These are phyloP conservation scores for Yarrowia hollandica DNA, from an alignment of 805 yeast species.

Conservation along the genomic window DNA sequence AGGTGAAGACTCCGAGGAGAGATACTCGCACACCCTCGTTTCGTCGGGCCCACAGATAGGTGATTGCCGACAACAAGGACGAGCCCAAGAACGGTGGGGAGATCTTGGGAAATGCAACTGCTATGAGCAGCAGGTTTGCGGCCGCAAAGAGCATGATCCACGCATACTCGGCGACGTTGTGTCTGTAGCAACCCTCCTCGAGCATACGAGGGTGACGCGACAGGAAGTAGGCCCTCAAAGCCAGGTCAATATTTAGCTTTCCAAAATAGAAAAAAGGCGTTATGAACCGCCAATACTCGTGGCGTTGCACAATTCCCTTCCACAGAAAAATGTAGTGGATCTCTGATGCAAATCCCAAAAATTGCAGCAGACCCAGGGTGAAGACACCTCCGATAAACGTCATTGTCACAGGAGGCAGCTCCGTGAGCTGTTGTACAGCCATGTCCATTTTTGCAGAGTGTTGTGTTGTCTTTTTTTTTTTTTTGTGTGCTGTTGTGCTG, in stretches of 20 bases:
- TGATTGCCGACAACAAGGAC: slow-evolving; percentile 43
- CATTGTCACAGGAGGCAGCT: slow-evolving; percentile 29
- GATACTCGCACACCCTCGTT: slow-evolving; percentile 47
- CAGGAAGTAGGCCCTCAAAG: slow-evolving; percentile 43
- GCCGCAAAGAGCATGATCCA: slow-evolving; percentile 45
- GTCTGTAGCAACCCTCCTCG: slow-evolving; percentile 42
- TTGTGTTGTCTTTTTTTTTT: not conserved
- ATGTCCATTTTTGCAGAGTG: slow-evolving; percentile 9
- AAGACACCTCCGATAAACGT: slow-evolving; percentile 22
- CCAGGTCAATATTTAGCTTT: slow-evolving; percentile 43
- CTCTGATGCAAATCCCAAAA: slow-evolving; percentile 15
- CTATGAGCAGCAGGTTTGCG: slow-evolving; percentile 39
- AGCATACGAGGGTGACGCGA: slow-evolving; percentile 45
- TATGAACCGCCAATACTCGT: slow-evolving; percentile 45
- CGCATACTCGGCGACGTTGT: slow-evolving; percentile 43
- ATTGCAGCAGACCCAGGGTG: slow-evolving; percentile 20
- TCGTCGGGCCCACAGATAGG: slow-evolving; percentile 52
- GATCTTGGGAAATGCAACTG: slow-evolving; percentile 37
- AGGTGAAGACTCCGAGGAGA: slow-evolving; percentile 46
- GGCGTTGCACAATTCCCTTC: slow-evolving; percentile 28
- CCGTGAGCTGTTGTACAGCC: slow-evolving; percentile 28
- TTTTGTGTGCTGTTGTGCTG: not conserved
- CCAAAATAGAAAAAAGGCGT: slow-evolving; percentile 49
- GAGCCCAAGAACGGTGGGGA: slow-evolving; percentile 45
- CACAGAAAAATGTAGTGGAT: slow-evolving; percentile 28